Conservation (phyloP, 2,329 filamentous ascomycete species). For the Nothopassalora personata region DNA sequence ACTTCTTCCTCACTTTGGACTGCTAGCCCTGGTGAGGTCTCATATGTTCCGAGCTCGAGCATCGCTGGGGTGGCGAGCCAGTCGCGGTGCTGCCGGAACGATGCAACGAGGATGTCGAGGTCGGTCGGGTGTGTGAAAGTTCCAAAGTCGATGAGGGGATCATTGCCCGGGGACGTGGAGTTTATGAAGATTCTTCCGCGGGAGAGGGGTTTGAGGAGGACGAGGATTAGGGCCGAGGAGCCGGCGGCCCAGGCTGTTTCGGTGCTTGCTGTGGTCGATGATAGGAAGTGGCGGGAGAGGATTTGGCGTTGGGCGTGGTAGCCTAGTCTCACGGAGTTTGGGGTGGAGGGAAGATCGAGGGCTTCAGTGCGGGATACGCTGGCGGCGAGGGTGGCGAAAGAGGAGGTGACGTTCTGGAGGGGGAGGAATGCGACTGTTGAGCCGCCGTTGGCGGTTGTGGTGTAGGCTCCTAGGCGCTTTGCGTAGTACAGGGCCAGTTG, state of each 20-base stretch:
- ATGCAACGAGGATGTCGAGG: slow-evolving; percentile 29
- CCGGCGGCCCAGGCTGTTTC: background rate
- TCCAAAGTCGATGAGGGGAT: slow-evolving; percentile 31
- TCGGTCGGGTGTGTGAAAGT: slow-evolving; percentile 36
- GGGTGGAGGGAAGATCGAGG: slow-evolving; percentile 2
- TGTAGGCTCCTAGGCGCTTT: slow-evolving; percentile 28
- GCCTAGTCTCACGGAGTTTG: slow-evolving; percentile 22
- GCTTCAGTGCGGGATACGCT: background rate
- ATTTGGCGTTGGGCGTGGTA: slow-evolving; percentile 27
- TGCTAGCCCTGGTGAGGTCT: slow-evolving; percentile 30
- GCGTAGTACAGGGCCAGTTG: slow-evolving; percentile 10
- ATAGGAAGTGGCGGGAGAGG: slow-evolving; percentile 11
- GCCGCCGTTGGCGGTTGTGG: slow-evolving; percentile 15
- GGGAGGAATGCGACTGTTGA: slow-evolving; percentile 19
- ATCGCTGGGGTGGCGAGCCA: slow-evolving; percentile 23
- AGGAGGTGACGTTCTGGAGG: slow-evolving; percentile 21
- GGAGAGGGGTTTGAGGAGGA: slow-evolving; percentile 1
- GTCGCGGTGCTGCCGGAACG: slow-evolving; percentile 32
- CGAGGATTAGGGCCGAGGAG: background rate
- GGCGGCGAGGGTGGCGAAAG: slow-evolving; percentile 5
- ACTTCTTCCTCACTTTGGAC: slow-evolving; percentile 15
- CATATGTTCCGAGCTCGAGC: slow-evolving; percentile 25
- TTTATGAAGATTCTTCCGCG: background rate
- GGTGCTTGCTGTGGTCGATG: background rate
- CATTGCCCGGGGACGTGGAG: background rate